These are phyloP conservation scores for Helotiales sp. DNA, from an alignment of 2,329 filamentous ascomycete genomes.

Conservation along the genomic window DNA sequence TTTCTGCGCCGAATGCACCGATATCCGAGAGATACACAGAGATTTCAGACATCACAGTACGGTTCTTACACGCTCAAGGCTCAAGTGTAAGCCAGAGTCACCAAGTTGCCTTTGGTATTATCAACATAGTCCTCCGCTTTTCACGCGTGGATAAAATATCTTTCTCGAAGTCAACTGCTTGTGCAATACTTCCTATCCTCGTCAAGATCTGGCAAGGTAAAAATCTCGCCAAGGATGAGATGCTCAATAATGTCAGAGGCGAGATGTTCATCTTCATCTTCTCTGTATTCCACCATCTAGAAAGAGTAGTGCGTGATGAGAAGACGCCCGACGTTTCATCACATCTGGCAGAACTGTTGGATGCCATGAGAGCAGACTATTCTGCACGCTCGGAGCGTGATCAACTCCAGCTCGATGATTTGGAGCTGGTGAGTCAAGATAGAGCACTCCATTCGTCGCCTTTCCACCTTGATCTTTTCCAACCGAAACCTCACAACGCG, in stretches of 20 bases:
- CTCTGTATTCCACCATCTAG: conserved; percentile 62
- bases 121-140: conserved; percentile 70
- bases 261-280: conserved; percentile 76
- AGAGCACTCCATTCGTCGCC: conserved; percentile 23
- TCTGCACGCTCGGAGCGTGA: conserved; percentile 67
- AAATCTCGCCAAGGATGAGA: conserved; percentile 57
- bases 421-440: conserved; percentile 49
- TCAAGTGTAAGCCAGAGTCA: conserved; percentile 64
- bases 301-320: conserved; percentile 52
- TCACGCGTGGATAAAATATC: conserved; percentile 67
- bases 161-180: conserved; percentile 59
- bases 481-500: conserved; percentile 52
- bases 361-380: conserved; percentile 78
- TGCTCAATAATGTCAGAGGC: conserved; percentile 62
- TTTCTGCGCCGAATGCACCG: conserved; percentile 67
- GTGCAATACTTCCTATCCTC: conserved; percentile 67
- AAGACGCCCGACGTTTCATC: conserved; percentile 33
- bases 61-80: conserved; percentile 60
- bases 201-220: conserved; percentile 77
- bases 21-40: conserved; percentile 54
- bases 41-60: conserved; percentile 56
- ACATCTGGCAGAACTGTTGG: conserved; percentile 64
- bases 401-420: conserved; percentile 75
- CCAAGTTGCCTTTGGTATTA: conserved; percentile 70
- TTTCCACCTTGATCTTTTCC: conserved; percentile 52